These are phyloP conservation scores for Lachnellula subtilissima DNA, from an alignment of 2,329 filamentous ascomycete genomes.

Conservation along the genomic window DNA sequence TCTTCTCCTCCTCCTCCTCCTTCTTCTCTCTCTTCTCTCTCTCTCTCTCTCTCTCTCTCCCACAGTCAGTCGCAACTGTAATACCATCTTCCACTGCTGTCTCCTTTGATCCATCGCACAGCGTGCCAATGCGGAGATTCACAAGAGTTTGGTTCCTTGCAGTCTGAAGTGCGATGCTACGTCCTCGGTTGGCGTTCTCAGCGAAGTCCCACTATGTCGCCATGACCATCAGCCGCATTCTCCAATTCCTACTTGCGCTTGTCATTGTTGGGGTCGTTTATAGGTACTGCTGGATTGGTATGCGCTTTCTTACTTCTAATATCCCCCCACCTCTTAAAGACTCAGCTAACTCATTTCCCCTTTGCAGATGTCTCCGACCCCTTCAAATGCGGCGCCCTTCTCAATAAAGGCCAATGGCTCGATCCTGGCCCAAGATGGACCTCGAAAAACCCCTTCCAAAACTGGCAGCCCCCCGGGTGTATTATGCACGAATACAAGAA, in stretches of 20 bases:
- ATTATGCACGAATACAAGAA: slow-evolving; percentile 51
- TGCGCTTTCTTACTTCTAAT: background rate
- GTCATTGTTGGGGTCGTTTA: slow-evolving; percentile 24
- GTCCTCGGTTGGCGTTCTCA: background rate
- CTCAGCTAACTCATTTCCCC: slow-evolving; percentile 2
- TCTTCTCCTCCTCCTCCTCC: too few relatives aligned
- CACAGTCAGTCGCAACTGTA: too few relatives aligned
- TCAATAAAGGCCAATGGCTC: slow-evolving; percentile 48
- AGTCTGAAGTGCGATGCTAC: slow-evolving; percentile 1
- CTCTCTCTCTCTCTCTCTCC: too few relatives aligned
- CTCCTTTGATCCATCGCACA: background rate
- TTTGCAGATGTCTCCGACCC: slow-evolving; percentile 38
- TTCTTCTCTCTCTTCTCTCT: too few relatives aligned
- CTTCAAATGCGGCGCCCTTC: slow-evolving; percentile 48
- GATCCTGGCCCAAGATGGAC: slow-evolving; percentile 29
- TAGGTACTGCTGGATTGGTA: slow-evolving; percentile 30
- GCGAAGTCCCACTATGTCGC: slow-evolving; percentile 1
- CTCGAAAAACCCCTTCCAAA: slow-evolving; percentile 33
- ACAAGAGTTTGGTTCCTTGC: background rate
- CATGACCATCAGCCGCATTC: slow-evolving; percentile 10
- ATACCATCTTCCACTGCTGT: too few relatives aligned
- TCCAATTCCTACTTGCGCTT: slow-evolving; percentile 19
- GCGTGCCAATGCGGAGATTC: background rate
- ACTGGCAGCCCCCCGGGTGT: slow-evolving; percentile 58
- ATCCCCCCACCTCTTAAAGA: background rate